Percentiles rank a stretch among this genome's conserved stretches.
phyloP scores from a whole-genome alignment of 192 early-diverging fungal genomes.

The Thoreauomyces humboldtii region DNA sequence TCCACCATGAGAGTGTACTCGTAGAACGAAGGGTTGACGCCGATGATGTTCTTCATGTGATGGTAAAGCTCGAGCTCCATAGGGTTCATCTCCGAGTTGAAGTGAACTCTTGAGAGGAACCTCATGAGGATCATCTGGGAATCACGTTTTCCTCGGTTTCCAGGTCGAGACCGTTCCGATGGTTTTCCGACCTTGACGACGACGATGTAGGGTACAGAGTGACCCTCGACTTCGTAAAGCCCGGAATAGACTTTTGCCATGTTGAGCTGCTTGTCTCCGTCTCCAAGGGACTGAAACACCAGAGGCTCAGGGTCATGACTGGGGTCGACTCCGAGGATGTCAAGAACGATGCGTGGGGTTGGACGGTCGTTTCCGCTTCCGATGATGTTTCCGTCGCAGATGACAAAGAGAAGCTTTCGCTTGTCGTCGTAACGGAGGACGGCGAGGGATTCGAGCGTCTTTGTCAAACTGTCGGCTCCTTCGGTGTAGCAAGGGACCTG shows the following conservation, averaged over 20 bases:
- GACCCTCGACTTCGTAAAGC: conserved; percentile 84
- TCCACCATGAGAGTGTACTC: conserved; percentile 67
- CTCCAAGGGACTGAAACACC: conserved; percentile 83
- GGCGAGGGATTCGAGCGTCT: conserved; percentile 82
- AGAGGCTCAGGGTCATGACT: conserved; percentile 62
- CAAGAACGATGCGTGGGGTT: conserved; percentile 87
- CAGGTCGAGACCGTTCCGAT: conserved; percentile 75
- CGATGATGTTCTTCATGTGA: conserved; percentile 82
- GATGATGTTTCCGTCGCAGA: conserved; percentile 89
- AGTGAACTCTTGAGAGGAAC: conserved; percentile 77
- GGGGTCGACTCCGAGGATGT: conserved; percentile 76
- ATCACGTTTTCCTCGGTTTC: conserved; percentile 77
- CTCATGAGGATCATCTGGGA: conserved; percentile 84
- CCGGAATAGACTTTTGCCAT: conserved; percentile 97
- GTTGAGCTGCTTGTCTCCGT: conserved; percentile 88
- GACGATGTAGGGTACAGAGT: conserved; percentile 88
- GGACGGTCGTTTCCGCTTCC: conserved; percentile 95
- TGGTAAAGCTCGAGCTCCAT: conserved; percentile 80
- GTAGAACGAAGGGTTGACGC: conserved; percentile 76
- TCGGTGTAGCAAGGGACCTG: conserved; percentile 92
- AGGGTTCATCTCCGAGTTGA: conserved; percentile 74
- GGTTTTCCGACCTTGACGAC: conserved; percentile 92
- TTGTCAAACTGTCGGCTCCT: conserved; percentile 76
- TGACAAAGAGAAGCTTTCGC: conserved; percentile 81
- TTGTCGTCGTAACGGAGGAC: conserved; percentile 80